Evolutionary conservation across 2,329 filamentous ascomycete species (phyloP).

Genomic region (Diaporthe vaccinii): DNA sequence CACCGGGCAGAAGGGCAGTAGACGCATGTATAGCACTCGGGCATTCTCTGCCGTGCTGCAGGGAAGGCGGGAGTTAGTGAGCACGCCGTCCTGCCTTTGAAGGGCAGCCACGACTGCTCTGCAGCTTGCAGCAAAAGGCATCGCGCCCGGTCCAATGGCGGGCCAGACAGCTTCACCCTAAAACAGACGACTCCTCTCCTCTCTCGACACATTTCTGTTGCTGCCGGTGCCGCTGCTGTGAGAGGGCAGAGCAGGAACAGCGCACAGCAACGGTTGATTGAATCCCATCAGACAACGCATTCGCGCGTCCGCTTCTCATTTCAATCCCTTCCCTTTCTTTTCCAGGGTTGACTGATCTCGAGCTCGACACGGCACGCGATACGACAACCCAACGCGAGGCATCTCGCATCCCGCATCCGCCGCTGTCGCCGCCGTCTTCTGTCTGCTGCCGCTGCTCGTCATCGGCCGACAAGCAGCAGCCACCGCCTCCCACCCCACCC

Average conservation of each 20-base stretch:
- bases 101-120: constrained; percentile 42
- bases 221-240: constrained; percentile 20
- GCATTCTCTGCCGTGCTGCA: constrained; percentile 14
- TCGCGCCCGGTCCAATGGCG: constrained; percentile 37
- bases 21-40: neutral
- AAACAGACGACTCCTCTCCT: constrained; percentile 33
- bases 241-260: constrained; percentile 24
- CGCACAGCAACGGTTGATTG: constrained; percentile 20
- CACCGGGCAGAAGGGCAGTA: neutral
- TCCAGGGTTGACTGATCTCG: neutral
- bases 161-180: constrained; percentile 30
- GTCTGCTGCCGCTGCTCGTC: constrained; percentile 18
- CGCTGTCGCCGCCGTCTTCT: constrained; percentile 1
- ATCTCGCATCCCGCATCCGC: neutral
- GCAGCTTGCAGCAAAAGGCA: constrained; percentile 40
- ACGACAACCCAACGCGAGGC: neutral
- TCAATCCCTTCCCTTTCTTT: constrained; percentile 12
- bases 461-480: constrained; percentile 13
- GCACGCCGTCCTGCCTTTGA: constrained; percentile 36
- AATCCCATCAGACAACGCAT: constrained; percentile 28
- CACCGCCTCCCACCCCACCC: neutral
- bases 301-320: constrained; percentile 5
- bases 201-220: constrained; percentile 27
- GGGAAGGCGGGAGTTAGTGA: constrained; percentile 15
- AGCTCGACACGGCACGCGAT: constrained; percentile 32